Conservation (phyloP, 768 basidiomycete genomes). For the Tricholoma terreum region DNA sequence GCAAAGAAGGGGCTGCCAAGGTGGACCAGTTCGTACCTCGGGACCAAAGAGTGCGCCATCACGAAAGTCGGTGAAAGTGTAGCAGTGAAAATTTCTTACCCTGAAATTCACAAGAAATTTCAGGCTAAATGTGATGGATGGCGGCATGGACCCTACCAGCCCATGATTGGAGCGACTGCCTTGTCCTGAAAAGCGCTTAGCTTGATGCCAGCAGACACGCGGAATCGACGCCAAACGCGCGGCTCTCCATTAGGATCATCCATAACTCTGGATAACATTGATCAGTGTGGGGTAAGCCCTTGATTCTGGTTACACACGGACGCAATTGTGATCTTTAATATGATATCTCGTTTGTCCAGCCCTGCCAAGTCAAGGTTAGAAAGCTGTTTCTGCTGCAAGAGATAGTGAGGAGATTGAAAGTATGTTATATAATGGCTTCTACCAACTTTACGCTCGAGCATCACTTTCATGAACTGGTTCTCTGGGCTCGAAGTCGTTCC, state of each 20-base stretch:
- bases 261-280: not conserved
- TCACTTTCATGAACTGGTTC: not conserved
- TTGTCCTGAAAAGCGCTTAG: conserved; percentile 34
- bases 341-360: no score
- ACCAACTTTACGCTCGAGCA: not conserved
- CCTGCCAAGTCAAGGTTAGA: no score
- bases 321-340: no score
- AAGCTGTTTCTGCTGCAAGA: not conserved
- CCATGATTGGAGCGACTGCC: conserved; percentile 29
- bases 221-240: conserved; percentile 29
- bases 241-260: conserved; percentile 15
- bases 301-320: no score
- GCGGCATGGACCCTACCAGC: not conserved
- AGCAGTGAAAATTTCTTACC: conserved; percentile 30
- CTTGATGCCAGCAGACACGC: conserved; percentile 31
- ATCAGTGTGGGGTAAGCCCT: no score
- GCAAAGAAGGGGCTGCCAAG: not conserved
- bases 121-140: not conserved
- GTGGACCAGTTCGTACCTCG: conserved; percentile 22
- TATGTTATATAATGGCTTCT: not conserved
- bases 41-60: conserved; percentile 32
- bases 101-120: conserved; percentile 3
- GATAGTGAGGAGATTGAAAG: not conserved
- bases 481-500: not conserved
- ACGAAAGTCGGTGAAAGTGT: conserved; percentile 29